Evolutionary conservation across 495 filamentous ascomycete genomes (phyloP).

Genomic region (Xylaria flabelliformis): DNA sequence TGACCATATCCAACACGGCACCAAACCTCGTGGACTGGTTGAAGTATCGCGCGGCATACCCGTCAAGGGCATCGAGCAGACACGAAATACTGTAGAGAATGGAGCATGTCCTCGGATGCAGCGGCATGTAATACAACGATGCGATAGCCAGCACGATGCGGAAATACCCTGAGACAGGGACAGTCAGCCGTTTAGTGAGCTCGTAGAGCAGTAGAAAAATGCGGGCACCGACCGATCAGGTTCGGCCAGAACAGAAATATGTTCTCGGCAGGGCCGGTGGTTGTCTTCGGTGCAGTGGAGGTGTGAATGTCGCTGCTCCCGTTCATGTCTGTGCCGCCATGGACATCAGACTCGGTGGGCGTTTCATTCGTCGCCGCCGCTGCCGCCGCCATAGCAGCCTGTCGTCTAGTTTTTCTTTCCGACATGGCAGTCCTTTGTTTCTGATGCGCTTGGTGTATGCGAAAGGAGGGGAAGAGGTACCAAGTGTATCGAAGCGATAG

Average conservation of each 20-base stretch:
- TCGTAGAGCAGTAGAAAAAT: neutral
- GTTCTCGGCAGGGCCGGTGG: constrained; percentile 67
- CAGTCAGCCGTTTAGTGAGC: constrained; percentile 9
- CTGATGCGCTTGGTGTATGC: neutral
- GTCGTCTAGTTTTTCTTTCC: constrained; percentile 43
- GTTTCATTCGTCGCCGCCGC: constrained; percentile 32
- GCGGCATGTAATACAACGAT: constrained; percentile 97
- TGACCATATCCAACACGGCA: constrained; percentile 97
- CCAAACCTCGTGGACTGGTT: constrained; percentile 93
- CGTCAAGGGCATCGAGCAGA: constrained; percentile 91
- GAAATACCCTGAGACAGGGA: constrained; percentile 69
- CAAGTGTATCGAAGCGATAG: constrained; percentile 4
- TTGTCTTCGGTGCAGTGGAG: constrained; percentile 29
- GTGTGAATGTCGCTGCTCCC: constrained; percentile 41
- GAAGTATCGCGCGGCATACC: constrained; percentile 85
- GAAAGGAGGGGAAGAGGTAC: neutral
- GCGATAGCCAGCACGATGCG: constrained; percentile 88
- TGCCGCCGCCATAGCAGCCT: constrained; percentile 38
- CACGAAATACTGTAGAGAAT: constrained; percentile 91
- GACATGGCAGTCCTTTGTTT: constrained; percentile 36
- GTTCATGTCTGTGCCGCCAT: constrained; percentile 24
- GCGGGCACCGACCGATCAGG: constrained; percentile 73
- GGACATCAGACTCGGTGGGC: constrained; percentile 23
- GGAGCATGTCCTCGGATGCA: constrained; percentile 93
- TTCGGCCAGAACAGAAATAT: constrained; percentile 97